Evolutionary conservation across 768 basidiomycete species (phyloP), one percentile per base, ranked within the genome.

Genomic region (Calocybe indica): DNA sequence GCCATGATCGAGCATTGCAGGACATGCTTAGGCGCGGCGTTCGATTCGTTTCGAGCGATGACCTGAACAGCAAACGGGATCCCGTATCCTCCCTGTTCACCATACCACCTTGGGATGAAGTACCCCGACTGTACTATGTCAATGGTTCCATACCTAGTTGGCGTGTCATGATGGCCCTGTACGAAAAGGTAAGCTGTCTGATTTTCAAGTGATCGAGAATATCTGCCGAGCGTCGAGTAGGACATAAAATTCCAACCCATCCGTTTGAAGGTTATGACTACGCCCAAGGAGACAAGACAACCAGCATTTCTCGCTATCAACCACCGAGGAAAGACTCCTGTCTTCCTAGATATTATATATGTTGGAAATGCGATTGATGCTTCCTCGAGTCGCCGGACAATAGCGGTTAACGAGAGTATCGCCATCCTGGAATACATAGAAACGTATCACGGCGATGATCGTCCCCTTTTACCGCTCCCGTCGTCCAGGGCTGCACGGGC

Each of bases 361-460:
- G 34, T 43, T 13, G 22, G 47, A 43, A 6, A 12, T 8, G 10
- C 12, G 38, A 43, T 46, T 9, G 13, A 29, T 7, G 14, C 37
- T 12, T 34, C 10, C 14, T 13, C 46, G 31, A 47, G 41, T 1
- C 43, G 40, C 22, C 22, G 22, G 22, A 22, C 22, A 13, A 45
- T 55, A n/a, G 52, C 43, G 2, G 51, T 66, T 40, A 61, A 62
- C 37, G 61, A 64, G 45, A 62, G 55, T 40, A 48, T 64, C 30
- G 62, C 63, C 29, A 63, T 63, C 34, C 55, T 65, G n/a, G 54
- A 58, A 9, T 63, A 63, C 46, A 54, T 60, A 32, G 63, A 65
- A 45, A 58, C 53, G 13, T 61, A 56, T 34, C 45, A 62, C 45
- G 50, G 45, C 6, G 45, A 49, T 29, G 46, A 52, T 32, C 32